Percentiles rank a stretch among this genome's conserved stretches.
Conservation (phyloP, 495 filamentous ascomycete species). For the Cercophora samala region DNA sequence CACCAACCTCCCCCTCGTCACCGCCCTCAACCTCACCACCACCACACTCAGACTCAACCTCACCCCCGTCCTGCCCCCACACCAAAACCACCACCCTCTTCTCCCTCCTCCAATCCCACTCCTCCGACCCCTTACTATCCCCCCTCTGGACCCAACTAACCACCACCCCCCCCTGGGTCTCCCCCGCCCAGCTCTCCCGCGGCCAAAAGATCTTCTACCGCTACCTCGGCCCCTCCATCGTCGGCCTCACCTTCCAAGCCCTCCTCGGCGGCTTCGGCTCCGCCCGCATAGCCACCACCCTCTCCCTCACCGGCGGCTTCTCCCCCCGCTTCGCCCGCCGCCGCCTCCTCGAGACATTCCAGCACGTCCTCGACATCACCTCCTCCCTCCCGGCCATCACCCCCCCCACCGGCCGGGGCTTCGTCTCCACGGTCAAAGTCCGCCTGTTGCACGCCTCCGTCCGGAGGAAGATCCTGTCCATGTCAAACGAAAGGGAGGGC, state of each 20-base stretch:
- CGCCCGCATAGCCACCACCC: constrained; percentile 65
- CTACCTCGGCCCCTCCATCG: constrained; percentile 64
- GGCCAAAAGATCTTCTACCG: constrained; percentile 69
- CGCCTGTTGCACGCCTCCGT: constrained; percentile 72
- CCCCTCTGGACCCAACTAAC: constrained; percentile 66
- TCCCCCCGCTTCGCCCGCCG: constrained; percentile 63
- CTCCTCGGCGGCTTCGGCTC: constrained; percentile 64
- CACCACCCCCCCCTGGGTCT: constrained; percentile 72
- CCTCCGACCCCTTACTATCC: constrained; percentile 51
- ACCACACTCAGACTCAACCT: constrained; percentile 8
- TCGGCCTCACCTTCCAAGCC: constrained; percentile 59
- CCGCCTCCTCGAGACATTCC: constrained; percentile 70
- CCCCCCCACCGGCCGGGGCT: constrained; percentile 61
- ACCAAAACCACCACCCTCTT: background rate
- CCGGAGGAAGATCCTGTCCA: constrained; percentile 56
- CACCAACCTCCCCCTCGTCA: background rate
- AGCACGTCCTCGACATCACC: constrained; percentile 72
- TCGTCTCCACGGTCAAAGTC: constrained; percentile 66
- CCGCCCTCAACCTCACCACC: background rate
- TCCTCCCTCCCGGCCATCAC: constrained; percentile 60
- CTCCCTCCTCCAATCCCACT: constrained; percentile 5
- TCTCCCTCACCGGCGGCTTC: constrained; percentile 77
- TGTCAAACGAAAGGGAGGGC: background rate
- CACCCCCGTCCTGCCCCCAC: constrained; percentile 13
- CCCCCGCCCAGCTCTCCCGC: constrained; percentile 73